phyloP scores from a whole-genome alignment of 495 filamentous ascomycete genomes.

The Aspergillus leporis region DNA sequence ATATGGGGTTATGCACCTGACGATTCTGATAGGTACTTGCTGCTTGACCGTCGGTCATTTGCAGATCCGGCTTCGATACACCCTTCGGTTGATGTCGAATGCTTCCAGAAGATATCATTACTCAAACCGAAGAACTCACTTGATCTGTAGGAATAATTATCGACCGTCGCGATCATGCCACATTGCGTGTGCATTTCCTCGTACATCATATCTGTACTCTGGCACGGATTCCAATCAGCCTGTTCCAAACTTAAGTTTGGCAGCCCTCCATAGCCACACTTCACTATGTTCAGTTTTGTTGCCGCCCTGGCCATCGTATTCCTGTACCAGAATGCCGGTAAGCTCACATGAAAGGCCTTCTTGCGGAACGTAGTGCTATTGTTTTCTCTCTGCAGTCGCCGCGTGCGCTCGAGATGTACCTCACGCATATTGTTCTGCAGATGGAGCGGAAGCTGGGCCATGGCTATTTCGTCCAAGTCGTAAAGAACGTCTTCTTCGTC shows the following conservation, averaged over 20 bases:
- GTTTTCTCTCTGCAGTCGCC: constrained; percentile 10
- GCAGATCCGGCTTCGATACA: background rate
- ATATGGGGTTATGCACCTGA: background rate
- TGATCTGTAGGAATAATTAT: background rate
- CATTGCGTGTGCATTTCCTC: background rate
- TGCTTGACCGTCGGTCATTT: background rate
- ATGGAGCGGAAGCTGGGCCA: constrained; percentile 21
- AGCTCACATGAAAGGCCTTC: background rate
- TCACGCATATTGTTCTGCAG: constrained; percentile 30
- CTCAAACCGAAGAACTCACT: background rate
- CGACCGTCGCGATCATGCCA: background rate
- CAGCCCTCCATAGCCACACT: background rate
- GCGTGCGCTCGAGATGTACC: constrained; percentile 26
- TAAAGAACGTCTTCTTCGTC: constrained; percentile 30
- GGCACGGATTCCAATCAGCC: background rate
- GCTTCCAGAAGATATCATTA: background rate
- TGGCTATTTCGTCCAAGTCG: constrained; percentile 25
- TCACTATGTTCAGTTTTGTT: constrained; percentile 6
- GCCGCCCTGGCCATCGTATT: constrained; percentile 14
- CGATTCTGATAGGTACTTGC: background rate
- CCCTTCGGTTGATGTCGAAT: background rate
- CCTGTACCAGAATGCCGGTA: constrained; percentile 16
- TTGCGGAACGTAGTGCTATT: background rate
- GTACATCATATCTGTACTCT: background rate
- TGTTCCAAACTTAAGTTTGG: background rate